Conservation (phyloP, 2,329 filamentous ascomycete species). For the Orbilia blumenaviensis region DNA sequence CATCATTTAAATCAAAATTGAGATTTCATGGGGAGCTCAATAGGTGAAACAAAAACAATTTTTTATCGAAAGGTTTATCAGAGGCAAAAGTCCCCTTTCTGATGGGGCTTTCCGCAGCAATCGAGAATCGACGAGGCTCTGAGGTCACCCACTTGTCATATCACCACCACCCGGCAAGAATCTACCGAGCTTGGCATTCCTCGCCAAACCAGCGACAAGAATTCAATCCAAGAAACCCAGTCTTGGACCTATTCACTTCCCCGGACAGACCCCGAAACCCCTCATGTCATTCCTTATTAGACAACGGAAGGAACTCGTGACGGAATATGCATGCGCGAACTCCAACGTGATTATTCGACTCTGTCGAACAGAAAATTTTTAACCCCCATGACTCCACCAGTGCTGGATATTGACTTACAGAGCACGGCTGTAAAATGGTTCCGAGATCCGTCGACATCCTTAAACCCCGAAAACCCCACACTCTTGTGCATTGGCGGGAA, state of each 20-base stretch:
- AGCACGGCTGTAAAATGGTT: conserved; percentile 31
- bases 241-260: background rate
- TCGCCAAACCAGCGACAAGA: background rate
- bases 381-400: conserved; percentile 9
- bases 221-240: background rate
- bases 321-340: conserved; percentile 2
- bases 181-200: conserved; percentile 32
- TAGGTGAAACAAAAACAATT: background rate
- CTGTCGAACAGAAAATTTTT: background rate
- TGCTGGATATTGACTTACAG: background rate
- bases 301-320: conserved; percentile 32
- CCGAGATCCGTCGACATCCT: conserved; percentile 53
- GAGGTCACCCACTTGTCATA: conserved; percentile 50
- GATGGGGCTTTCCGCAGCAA: background rate
- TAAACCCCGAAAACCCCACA: conserved; percentile 32
- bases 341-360: conserved; percentile 28
- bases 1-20: background rate
- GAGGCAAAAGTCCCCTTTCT: conserved; percentile 6
- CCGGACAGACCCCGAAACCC: conserved; percentile 16
- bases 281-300: background rate
- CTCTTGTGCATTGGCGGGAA: conserved; percentile 18
- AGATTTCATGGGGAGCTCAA: background rate
- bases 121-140: conserved; percentile 27
- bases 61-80: background rate
- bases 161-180: conserved; percentile 18